Percentiles rank a stretch among this genome's conserved stretches.
These are phyloP conservation scores for Xylaria palmicola DNA, from an alignment of 495 filamentous ascomycete species.

Conservation along the genomic window DNA sequence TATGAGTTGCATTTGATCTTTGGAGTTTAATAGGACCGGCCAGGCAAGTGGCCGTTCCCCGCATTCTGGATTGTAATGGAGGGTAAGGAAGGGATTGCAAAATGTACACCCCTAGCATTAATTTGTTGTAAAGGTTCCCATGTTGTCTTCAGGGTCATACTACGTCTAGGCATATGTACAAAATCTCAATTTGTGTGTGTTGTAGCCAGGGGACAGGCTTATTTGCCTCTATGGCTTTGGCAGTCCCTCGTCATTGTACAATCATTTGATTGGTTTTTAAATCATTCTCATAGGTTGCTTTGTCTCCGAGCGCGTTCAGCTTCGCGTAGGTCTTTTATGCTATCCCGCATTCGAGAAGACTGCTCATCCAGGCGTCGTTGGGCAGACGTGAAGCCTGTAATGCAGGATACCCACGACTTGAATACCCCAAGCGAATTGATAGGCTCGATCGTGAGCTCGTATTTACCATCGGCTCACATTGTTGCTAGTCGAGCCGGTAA, in stretches of 20 bases:
- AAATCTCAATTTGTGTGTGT: neutral
- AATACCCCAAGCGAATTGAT: too few species aligned
- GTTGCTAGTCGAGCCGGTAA: too few species aligned
- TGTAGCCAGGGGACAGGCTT: neutral
- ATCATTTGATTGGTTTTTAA: too few species aligned
- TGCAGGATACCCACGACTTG: too few species aligned
- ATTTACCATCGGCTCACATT: too few species aligned
- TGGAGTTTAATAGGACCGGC: constrained; percentile 6
- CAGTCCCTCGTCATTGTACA: too few species aligned
- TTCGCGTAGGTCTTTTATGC: neutral
- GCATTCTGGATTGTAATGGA: neutral
- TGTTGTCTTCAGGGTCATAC: too few species aligned
- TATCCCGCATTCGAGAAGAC: neutral
- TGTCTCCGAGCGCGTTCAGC: neutral
- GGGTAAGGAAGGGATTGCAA: constrained; percentile 1
- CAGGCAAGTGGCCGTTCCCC: neutral
- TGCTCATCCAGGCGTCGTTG: neutral
- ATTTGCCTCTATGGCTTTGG: neutral
- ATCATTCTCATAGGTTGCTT: neutral
- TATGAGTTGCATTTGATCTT: neutral
- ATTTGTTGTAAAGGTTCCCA: too few species aligned
- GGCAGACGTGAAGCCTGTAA: too few species aligned
- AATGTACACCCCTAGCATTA: neutral
- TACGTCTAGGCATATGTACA: neutral
- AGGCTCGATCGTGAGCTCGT: too few species aligned